phyloP scores from a whole-genome alignment of 768 basidiomycete species.

The Rhizopogon roseolus region DNA sequence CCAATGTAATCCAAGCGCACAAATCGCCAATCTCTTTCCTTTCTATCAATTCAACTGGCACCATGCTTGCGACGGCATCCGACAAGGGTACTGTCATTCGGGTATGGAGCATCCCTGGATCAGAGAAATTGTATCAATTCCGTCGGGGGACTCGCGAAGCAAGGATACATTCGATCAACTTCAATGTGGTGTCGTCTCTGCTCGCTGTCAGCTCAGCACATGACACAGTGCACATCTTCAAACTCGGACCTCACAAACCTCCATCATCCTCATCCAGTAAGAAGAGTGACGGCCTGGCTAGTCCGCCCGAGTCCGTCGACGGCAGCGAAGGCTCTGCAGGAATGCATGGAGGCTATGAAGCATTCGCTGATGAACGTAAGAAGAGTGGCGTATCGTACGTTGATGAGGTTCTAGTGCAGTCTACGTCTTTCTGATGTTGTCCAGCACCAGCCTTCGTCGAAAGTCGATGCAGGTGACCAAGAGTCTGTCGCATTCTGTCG shows the following conservation, averaged over 20 bases:
- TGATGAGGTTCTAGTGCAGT: conserved; percentile 1
- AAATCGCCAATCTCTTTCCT: conserved; percentile 89
- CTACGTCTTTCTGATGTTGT: background rate
- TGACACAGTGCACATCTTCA: conserved; percentile 96
- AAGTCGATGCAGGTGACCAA: conserved; percentile 75
- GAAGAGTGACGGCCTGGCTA: conserved; percentile 36
- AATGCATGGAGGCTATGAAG: conserved; percentile 71
- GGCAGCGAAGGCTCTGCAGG: conserved; percentile 55
- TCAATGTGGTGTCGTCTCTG: conserved; percentile 80
- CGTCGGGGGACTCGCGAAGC: conserved; percentile 85
- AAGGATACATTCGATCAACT: conserved; percentile 78
- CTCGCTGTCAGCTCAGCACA: conserved; percentile 88
- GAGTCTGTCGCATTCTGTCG: conserved; percentile 69
- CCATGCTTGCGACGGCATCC: conserved; percentile 87
- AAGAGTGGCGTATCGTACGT: conserved; percentile 54
- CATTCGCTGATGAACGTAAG: conserved; percentile 76
- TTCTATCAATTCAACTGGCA: conserved; percentile 80
- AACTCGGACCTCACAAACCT: conserved; percentile 45
- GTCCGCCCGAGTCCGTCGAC: conserved; percentile 64
- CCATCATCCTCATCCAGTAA: background rate
- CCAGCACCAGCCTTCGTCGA: conserved; percentile 49
- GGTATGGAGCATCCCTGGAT: conserved; percentile 86
- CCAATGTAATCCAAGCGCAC: conserved; percentile 97
- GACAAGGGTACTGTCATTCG: conserved; percentile 97
- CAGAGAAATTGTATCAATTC: conserved; percentile 95